These are phyloP conservation scores for Eucalyptus coolabah DNA, from an alignment of 345 rosid genomes.

Conservation along the genomic window DNA sequence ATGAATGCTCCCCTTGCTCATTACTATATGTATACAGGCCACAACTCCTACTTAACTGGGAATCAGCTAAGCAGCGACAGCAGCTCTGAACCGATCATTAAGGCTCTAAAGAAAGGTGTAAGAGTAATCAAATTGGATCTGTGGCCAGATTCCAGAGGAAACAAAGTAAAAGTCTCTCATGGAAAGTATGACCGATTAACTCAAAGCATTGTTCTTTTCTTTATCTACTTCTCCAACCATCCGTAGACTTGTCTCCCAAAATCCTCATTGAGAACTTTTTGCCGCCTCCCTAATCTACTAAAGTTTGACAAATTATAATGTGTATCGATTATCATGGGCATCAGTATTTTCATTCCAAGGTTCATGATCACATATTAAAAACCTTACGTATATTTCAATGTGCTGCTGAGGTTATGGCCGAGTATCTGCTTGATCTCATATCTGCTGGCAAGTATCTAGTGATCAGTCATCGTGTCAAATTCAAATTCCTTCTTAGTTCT, in stretches of 20 bases:
- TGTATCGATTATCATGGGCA: not conserved
- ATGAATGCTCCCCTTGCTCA: conserved; percentile 71
- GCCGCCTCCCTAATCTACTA: not conserved
- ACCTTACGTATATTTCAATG: not conserved
- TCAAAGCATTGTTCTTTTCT: not conserved
- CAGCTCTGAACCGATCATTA: conserved; percentile 46
- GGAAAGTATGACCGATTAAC: conserved; percentile 37
- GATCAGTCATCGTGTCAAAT: not conserved
- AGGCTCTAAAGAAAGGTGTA: conserved; percentile 48
- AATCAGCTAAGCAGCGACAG: conserved; percentile 59
- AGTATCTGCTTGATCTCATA: not conserved
- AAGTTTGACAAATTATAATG: not conserved
- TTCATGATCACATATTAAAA: not conserved
- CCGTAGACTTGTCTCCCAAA: not conserved
- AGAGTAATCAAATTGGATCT: conserved; percentile 81
- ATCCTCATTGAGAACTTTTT: not conserved
- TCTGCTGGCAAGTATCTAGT: not conserved
- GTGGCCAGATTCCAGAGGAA: conserved; percentile 51
- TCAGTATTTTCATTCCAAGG: not conserved
- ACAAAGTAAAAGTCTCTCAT: conserved; percentile 50
- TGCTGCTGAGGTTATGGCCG: not conserved
- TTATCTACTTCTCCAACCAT: not conserved
- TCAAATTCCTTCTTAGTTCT: not conserved
- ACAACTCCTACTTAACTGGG: conserved; percentile 84
- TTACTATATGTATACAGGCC: conserved; percentile 75